Evolutionary conservation across 192 early-diverging fungal genomes (phyloP).

Genomic region (Coemansia aciculifera): DNA sequence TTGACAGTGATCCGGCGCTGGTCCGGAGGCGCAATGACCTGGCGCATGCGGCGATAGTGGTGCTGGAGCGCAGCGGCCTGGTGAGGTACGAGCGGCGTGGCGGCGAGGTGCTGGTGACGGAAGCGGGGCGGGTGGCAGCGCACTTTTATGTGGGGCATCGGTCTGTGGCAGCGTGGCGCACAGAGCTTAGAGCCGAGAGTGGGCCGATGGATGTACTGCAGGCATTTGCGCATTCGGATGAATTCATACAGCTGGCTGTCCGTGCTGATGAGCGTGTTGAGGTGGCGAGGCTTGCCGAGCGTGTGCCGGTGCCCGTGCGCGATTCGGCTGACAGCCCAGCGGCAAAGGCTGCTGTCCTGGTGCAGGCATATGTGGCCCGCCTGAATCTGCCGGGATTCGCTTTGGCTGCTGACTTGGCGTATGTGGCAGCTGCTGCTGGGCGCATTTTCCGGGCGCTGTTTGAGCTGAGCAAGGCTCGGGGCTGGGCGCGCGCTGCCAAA

Average conservation of each 20-base stretch:
- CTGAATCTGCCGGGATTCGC: constrained; percentile 93
- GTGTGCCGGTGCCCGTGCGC: constrained; percentile 95
- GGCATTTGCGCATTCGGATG: constrained; percentile 84
- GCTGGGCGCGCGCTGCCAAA: constrained; percentile 91
- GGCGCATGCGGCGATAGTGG: constrained; percentile 80
- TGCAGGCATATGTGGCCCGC: constrained; percentile 96
- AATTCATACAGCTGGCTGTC: constrained; percentile 94
- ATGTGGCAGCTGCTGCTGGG: constrained; percentile 93
- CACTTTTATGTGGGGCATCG: constrained; percentile 93
- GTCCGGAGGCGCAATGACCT: constrained; percentile 86
- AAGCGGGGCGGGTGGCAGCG: constrained; percentile 93
- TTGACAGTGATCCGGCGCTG: constrained; percentile 77
- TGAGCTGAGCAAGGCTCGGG: constrained; percentile 91
- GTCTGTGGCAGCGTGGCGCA: constrained; percentile 93
- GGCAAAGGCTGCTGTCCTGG: constrained; percentile 90
- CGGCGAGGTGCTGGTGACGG: constrained; percentile 85
- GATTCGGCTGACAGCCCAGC: constrained; percentile 83
- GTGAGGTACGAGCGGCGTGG: constrained; percentile 94
- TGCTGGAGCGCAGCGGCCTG: constrained; percentile 88
- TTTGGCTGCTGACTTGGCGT: constrained; percentile 96
- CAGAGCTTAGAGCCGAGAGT: constrained; percentile 89
- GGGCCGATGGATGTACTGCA: constrained; percentile 86
- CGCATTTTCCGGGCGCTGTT: constrained; percentile 95
- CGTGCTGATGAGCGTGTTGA: constrained; percentile 94
- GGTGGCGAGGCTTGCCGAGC: constrained; percentile 81